These are phyloP conservation scores for Epichloe typhina DNA, from an alignment of 2,329 filamentous ascomycete genomes.

Conservation along the genomic window DNA sequence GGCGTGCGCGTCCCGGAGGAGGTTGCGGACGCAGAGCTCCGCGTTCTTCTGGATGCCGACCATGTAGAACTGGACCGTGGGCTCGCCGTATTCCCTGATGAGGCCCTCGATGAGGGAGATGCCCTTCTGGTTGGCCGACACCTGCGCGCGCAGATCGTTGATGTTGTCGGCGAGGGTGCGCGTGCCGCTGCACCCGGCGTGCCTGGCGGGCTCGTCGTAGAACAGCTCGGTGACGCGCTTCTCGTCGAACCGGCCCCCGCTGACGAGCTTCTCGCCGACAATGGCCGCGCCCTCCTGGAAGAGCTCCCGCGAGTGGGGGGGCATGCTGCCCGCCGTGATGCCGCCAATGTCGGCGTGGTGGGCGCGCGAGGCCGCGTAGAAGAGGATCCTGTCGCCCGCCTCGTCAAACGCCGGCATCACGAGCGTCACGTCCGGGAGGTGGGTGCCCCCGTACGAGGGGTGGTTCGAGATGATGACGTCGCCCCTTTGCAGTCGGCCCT, in stretches of 20 bases:
- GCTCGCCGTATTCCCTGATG: constrained; percentile 65
- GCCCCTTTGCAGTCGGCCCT: constrained; percentile 60
- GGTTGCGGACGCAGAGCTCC: constrained; percentile 57
- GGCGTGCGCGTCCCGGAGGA: constrained; percentile 58
- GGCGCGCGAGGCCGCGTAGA: constrained; percentile 68
- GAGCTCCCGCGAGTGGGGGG: constrained; percentile 54
- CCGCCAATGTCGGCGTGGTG: constrained; percentile 81
- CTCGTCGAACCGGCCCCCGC: constrained; percentile 65
- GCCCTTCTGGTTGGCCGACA: constrained; percentile 74
- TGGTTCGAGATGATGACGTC: constrained; percentile 78
- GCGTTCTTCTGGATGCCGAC: constrained; percentile 67
- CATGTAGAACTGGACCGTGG: constrained; percentile 78
- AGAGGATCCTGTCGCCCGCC: constrained; percentile 55
- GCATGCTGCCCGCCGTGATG: constrained; percentile 71
- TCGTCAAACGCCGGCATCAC: constrained; percentile 63
- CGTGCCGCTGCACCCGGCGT: constrained; percentile 66
- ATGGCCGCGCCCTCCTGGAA: constrained; percentile 52
- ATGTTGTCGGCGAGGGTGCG: constrained; percentile 69
- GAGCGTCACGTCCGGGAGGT: constrained; percentile 71
- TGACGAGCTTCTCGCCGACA: constrained; percentile 57
- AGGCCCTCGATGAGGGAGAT: constrained; percentile 67
- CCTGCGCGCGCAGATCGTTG: constrained; percentile 72
- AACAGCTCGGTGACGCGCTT: constrained; percentile 60
- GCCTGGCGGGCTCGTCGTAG: constrained; percentile 58
- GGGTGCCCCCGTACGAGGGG: constrained; percentile 70